A percentile compares a stretch with the other conserved stretches of the same genome.
Conservation (phyloP, 768 basidiomycete species). For the Boletales sp. region DNA sequence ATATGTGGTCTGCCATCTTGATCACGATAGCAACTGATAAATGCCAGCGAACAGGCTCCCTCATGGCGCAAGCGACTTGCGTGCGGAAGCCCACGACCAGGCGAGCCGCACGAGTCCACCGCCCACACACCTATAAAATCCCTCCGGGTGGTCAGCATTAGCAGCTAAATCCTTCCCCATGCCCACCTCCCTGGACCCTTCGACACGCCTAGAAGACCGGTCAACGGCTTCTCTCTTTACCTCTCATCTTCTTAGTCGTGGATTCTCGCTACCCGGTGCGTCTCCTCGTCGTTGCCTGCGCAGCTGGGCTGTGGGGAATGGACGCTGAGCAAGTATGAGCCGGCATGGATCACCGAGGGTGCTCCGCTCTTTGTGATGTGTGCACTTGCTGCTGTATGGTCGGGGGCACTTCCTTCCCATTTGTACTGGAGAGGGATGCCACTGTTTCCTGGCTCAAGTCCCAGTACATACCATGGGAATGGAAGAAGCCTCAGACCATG, state of each 20-base stretch:
- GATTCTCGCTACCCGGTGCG: slow-evolving; percentile 12
- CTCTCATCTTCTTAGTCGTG: background rate
- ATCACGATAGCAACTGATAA: slow-evolving; percentile 27
- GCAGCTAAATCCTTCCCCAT: slow-evolving; percentile 4
- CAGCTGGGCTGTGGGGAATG: slow-evolving; percentile 18
- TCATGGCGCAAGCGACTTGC: slow-evolving; percentile 17
- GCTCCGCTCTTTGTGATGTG: slow-evolving; percentile 20
- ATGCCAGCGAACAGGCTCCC: slow-evolving; percentile 16
- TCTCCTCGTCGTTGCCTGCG: slow-evolving; percentile 3
- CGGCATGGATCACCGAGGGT: slow-evolving; percentile 4
- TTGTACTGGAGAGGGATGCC: slow-evolving; percentile 31
- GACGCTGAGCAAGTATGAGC: background rate
- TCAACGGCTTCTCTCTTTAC: background rate
- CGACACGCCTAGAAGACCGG: background rate
- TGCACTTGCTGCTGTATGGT: slow-evolving; percentile 31
- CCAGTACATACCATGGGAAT: slow-evolving; percentile 55
- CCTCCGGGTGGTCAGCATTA: slow-evolving; percentile 14
- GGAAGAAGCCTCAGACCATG: slow-evolving; percentile 47
- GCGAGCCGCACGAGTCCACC: slow-evolving; percentile 14
- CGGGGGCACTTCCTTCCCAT: slow-evolving; percentile 36
- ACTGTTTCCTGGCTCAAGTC: slow-evolving; percentile 26
- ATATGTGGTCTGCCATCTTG: slow-evolving; percentile 20
- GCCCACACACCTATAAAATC: slow-evolving; percentile 25
- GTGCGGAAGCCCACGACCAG: slow-evolving; percentile 9
- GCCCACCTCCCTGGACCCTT: slow-evolving; percentile 6